Evolutionary conservation across 345 rosid genomes (phyloP), one percentile per base, ranked within the genome.

Genomic region (Syzygium aromaticum): DNA sequence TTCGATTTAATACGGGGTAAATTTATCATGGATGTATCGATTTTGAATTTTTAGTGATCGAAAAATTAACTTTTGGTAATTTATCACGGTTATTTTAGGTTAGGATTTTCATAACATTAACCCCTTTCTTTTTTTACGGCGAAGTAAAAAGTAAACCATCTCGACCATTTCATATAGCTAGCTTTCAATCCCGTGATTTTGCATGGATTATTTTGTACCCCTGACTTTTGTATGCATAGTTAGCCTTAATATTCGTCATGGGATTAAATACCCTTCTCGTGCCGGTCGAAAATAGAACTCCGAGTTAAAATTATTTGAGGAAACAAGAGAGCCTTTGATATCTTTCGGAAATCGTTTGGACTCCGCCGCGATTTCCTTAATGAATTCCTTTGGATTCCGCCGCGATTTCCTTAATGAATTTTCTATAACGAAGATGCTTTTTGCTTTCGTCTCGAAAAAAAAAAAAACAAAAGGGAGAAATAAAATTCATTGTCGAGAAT

Each of bases 331-430:
- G 64, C 27, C 11, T 57, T 11, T 57, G 28, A 11, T 33, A 33
- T 0, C 7, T 9, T 73, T 73, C 5, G 3, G 13, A 73, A 30
- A 16, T 28, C 9, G 0, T 4, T 17, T 15, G 21, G 3, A 40
- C 13, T 5, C 4, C 4, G 11, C 0, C 13, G 7, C 25, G 19
- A 33, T 2, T 73, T 1, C 0, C 7, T 0, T 64, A 17, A 38
- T 73, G 38, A 73, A 33, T 33, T 64, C n/a, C n/a, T 4, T 17
- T 15, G 21, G 3, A 40, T 25, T 5, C 4, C 4, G 11, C 0
- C 13, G 7, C 25, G 19, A 33, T 2, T 73, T 1, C 0, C 7
- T 0, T 64, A 17, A 38, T 73, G 38, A 73, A 33, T 33, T 64
- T 16, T 7, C 54, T 16, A 15, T 5, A 52, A 52, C 6, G 11